A percentile compares a stretch with the other conserved stretches of the same genome.
phyloP scores from a whole-genome alignment of 176 grass and related monocot species.

The Miscanthus lutarioriparius region DNA sequence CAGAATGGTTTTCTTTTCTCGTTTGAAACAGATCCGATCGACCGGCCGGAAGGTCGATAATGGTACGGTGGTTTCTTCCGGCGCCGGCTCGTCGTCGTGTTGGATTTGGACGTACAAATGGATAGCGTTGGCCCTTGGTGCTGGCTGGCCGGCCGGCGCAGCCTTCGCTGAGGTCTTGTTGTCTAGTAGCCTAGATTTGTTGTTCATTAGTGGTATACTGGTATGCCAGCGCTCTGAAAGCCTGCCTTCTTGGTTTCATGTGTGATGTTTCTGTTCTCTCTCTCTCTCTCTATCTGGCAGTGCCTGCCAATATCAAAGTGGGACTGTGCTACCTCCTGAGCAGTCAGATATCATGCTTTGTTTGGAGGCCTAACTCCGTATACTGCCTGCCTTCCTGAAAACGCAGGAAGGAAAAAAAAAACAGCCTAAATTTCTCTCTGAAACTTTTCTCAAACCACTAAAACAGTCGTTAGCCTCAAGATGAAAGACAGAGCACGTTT shows the following conservation, averaged over 20 bases:
- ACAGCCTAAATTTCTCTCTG: background rate
- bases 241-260: slow-evolving; percentile 25
- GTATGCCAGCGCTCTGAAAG: slow-evolving; percentile 14
- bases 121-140: background rate
- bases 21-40: background rate
- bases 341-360: background rate
- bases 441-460: background rate
- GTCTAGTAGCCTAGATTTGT: slow-evolving; percentile 12
- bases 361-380: background rate
- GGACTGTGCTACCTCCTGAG: slow-evolving; percentile 1
- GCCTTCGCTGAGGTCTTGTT: slow-evolving; percentile 3
- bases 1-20: background rate
- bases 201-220: slow-evolving; percentile 23
- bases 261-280: background rate
- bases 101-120: background rate
- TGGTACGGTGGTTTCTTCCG: background rate
- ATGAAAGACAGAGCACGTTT: background rate
- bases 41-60: background rate
- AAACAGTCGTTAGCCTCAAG: background rate
- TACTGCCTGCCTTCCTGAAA: background rate
- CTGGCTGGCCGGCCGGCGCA: background rate
- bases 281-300: background rate
- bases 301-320: background rate
- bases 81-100: background rate
- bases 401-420: background rate